Conservation (phyloP, 1,284 basidiomycete species). For the Leccinum fallax region DNA sequence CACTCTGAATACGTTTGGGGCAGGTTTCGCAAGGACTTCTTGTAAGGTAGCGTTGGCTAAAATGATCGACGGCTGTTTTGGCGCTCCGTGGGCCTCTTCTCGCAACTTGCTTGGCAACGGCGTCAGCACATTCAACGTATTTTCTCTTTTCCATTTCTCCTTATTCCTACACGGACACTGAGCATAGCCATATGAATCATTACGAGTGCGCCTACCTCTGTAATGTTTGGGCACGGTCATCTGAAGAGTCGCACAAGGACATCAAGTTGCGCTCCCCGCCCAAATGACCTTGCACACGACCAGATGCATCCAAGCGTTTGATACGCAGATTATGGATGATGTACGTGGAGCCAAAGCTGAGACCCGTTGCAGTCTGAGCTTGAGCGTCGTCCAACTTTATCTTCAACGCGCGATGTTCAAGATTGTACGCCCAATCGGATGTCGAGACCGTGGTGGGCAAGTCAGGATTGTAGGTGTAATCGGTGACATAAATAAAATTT, state of each 20-base stretch:
- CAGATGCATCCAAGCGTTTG: conserved; percentile 30
- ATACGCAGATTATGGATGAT: conserved; percentile 55
- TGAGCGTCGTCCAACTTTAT: conserved; percentile 56
- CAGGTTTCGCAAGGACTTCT: conserved; percentile 39
- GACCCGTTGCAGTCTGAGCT: conserved; percentile 40
- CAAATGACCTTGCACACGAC: conserved; percentile 46
- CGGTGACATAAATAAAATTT: conserved; percentile 59
- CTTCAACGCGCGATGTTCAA: conserved; percentile 55
- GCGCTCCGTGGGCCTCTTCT: background rate
- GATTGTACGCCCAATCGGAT: conserved; percentile 40
- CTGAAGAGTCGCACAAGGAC: conserved; percentile 43
- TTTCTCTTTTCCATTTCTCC: conserved; percentile 32
- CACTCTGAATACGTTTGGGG: conserved; percentile 46
- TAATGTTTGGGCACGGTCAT: conserved; percentile 35
- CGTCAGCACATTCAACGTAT: conserved; percentile 8
- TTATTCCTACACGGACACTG: conserved; percentile 30
- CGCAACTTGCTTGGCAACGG: background rate
- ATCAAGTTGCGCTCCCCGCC: conserved; percentile 61
- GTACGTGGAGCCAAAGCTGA: conserved; percentile 48
- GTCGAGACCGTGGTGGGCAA: conserved; percentile 38
- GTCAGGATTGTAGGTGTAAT: conserved; percentile 59
- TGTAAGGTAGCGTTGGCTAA: conserved; percentile 36
- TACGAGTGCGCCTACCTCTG: conserved; percentile 15
- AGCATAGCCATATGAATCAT: conserved; percentile 4
- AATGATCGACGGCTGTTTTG: background rate